Conservation (phyloP, 208 protist species). For the Endotrypanum monterogeii region DNA sequence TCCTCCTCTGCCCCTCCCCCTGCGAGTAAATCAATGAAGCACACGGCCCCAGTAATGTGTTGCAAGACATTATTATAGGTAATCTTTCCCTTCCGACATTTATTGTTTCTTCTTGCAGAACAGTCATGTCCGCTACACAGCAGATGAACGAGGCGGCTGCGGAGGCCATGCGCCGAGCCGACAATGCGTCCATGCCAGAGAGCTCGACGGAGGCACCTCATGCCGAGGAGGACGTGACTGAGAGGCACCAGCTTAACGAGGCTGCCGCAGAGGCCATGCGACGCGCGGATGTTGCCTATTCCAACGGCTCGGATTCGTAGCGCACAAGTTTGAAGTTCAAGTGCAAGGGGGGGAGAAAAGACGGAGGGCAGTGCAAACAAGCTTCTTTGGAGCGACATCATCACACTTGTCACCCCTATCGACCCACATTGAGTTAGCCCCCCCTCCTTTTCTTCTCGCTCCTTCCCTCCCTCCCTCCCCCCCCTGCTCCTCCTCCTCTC, state of each 20-base stretch:
- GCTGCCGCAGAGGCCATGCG: conserved; percentile 29
- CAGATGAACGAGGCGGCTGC: conserved; percentile 28
- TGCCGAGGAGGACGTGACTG: background rate
- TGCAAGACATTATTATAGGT: background rate
- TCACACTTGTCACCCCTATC: too few relatives aligned
- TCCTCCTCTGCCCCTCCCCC: background rate
- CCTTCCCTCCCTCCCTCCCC: background rate
- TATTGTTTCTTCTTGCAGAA: conserved; percentile 1
- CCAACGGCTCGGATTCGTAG: conserved; percentile 3
- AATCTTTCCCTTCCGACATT: background rate
- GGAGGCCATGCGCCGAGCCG: conserved; percentile 31
- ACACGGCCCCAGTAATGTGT: background rate
- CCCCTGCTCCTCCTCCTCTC: background rate
- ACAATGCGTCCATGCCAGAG: conserved; percentile 14
- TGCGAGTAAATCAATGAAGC: background rate
- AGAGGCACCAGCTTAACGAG: conserved; percentile 7
- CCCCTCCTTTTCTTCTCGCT: background rate
- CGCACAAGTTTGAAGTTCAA: background rate
- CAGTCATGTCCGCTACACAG: conserved; percentile 17
- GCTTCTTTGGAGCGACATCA: too few relatives aligned
- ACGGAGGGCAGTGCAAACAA: too few relatives aligned
- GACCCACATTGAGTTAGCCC: background rate
- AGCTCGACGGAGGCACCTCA: conserved; percentile 8
- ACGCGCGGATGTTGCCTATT: conserved; percentile 19
- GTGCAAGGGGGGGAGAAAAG: too few relatives aligned